phyloP scores from a whole-genome alignment of 306 rosid genomes.

The Acacia acuminata region DNA sequence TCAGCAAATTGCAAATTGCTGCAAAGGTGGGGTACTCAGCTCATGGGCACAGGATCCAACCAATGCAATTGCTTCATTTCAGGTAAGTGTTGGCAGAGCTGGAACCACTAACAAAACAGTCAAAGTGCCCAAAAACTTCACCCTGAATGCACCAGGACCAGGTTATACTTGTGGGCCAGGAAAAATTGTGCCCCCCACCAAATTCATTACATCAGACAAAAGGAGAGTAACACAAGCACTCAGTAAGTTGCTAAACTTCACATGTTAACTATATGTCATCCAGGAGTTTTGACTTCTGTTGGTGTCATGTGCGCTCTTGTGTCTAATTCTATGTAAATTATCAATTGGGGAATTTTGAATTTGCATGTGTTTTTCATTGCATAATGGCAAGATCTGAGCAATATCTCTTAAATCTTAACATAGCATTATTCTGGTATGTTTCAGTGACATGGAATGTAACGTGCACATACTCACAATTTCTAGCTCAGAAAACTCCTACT shows the following conservation, averaged over 20 bases:
- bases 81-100: slow-evolving; percentile 72
- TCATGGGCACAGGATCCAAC: slow-evolving; percentile 78
- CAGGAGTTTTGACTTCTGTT: not conserved
- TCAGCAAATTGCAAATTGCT: slow-evolving; percentile 77
- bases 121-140: slow-evolving; percentile 63
- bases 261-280: not conserved
- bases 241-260: slow-evolving; percentile 54
- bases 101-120: slow-evolving; percentile 77
- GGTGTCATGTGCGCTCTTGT: not conserved
- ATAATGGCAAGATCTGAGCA: not conserved
- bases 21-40: slow-evolving; percentile 86
- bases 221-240: slow-evolving; percentile 82
- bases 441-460: slow-evolving; percentile 97
- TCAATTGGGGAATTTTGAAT: not conserved
- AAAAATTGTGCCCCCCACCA: slow-evolving; percentile 56
- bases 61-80: slow-evolving; percentile 68
- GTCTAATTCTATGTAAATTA: not conserved
- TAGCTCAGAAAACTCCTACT: slow-evolving; percentile 74
- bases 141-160: slow-evolving; percentile 80
- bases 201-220: slow-evolving; percentile 56
- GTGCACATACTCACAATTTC: slow-evolving; percentile 83
- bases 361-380: not conserved
- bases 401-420: slow-evolving; percentile 7
- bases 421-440: slow-evolving; percentile 24
- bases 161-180: slow-evolving; percentile 85